A percentile compares a stretch with the other conserved stretches of the same genome.
Evolutionary conservation across 78 protist genomes (phyloP).

Genomic region (Tieghemostelium lacteum): DNA sequence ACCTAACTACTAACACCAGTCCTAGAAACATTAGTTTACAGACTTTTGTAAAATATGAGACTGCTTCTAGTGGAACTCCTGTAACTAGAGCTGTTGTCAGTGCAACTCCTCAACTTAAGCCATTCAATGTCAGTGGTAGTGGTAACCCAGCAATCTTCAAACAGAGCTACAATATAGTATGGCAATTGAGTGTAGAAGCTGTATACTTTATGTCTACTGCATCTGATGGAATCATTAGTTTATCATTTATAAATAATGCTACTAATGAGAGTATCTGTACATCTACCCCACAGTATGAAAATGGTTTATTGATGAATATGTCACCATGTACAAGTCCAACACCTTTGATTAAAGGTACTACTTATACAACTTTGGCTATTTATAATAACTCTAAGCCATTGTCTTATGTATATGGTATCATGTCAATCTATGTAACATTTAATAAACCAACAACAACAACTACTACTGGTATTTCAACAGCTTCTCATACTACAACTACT

Average conservation of each 20-base stretch:
- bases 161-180: conserved; percentile 13
- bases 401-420: conserved; percentile 25
- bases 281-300: conserved; percentile 21
- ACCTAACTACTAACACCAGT: not conserved
- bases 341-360: conserved; percentile 21
- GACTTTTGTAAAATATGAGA: conserved; percentile 18
- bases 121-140: conserved; percentile 39
- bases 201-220: conserved; percentile 33
- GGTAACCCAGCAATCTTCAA: not conserved
- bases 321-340: conserved; percentile 7
- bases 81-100: conserved; percentile 15
- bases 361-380: conserved; percentile 30
- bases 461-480: conserved; percentile 1
- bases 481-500: not conserved
- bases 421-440: conserved; percentile 18
- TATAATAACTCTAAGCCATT: conserved; percentile 37
- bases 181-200: conserved; percentile 30
- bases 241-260: conserved; percentile 40
- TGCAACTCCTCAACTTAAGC: conserved; percentile 14
- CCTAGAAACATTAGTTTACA: conserved; percentile 12
- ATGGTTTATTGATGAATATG: conserved; percentile 17
- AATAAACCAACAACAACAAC: not conserved
- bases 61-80: conserved; percentile 23
- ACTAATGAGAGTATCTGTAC: conserved; percentile 42
- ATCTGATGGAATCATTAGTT: conserved; percentile 31